Evolutionary conservation across 2,329 filamentous ascomycete species (phyloP).

Genomic region (Stachybotrys elegans): DNA sequence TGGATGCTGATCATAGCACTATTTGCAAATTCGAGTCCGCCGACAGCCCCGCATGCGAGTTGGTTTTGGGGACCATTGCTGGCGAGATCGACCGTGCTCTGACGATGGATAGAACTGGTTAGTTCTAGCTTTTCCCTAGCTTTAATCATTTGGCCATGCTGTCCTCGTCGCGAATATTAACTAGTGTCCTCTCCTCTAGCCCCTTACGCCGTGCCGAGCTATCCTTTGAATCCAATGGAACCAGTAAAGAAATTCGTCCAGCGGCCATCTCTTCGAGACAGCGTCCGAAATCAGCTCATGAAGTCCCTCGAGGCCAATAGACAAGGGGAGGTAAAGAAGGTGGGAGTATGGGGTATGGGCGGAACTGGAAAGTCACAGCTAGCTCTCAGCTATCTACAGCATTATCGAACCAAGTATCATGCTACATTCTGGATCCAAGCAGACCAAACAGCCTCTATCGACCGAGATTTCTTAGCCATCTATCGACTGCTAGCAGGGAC

Average conservation of each 20-base stretch:
- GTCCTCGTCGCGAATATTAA: too few species aligned
- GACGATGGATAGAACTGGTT: too few species aligned
- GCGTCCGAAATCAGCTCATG: background rate
- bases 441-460: background rate
- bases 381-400: background rate
- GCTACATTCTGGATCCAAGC: background rate
- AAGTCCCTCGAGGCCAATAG: too few species aligned
- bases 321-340: background rate
- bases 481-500: background rate
- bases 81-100: too few species aligned
- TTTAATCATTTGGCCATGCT: too few species aligned
- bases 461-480: background rate
- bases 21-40: too few species aligned
- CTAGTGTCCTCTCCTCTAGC: too few species aligned
- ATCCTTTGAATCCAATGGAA: background rate
- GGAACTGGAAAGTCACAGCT: background rate
- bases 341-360: background rate
- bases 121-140: too few species aligned
- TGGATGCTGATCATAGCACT: too few species aligned
- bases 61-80: too few species aligned
- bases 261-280: background rate
- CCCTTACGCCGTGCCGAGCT: too few species aligned
- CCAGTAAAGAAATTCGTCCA: background rate
- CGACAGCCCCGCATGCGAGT: too few species aligned
- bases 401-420: background rate